Evolutionary conservation across 2,329 filamentous ascomycete genomes (phyloP).

Genomic region (Penicillium aurantiogriseum): DNA sequence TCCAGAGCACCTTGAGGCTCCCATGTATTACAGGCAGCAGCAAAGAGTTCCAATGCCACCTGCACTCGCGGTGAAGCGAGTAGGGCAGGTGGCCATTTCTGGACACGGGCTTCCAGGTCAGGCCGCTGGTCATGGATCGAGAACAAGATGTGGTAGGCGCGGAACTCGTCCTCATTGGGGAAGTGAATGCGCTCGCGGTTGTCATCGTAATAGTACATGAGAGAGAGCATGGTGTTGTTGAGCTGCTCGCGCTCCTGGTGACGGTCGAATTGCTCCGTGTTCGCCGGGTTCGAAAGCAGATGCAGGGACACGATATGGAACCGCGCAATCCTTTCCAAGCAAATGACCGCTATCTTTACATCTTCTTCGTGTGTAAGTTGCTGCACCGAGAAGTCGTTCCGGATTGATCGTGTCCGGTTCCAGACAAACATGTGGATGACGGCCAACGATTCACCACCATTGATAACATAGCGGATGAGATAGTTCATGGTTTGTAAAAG

Average conservation of each 20-base stretch:
- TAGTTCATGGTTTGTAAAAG: conserved; percentile 50
- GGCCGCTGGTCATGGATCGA: conserved; percentile 53
- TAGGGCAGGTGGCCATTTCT: conserved; percentile 54
- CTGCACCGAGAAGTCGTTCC: conserved; percentile 65
- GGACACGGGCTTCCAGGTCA: conserved; percentile 58
- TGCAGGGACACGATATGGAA: conserved; percentile 64
- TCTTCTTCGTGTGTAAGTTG: conserved; percentile 57
- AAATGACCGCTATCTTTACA: conserved; percentile 57
- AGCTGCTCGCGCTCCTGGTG: conserved; percentile 65
- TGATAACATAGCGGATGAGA: conserved; percentile 51
- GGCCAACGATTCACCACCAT: conserved; percentile 49
- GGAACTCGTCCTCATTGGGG: conserved; percentile 62
- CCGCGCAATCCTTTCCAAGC: conserved; percentile 62
- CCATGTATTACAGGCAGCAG: conserved; percentile 54
- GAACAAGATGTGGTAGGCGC: conserved; percentile 61
- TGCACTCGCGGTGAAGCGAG: conserved; percentile 54
- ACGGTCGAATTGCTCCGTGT: conserved; percentile 54
- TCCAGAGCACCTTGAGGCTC: conserved; percentile 53
- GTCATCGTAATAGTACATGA: conserved; percentile 62
- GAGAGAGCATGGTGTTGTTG: conserved; percentile 60
- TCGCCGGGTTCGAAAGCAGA: conserved; percentile 53
- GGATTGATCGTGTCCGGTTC: conserved; percentile 63
- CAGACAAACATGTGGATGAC: conserved; percentile 63
- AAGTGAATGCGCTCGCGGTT: conserved; percentile 50
- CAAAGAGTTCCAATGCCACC: conserved; percentile 57